A percentile compares a stretch with the other conserved stretches of the same genome.
Conservation (phyloP, 2,329 filamentous ascomycete genomes). For the Monilinia aucupariae region DNA sequence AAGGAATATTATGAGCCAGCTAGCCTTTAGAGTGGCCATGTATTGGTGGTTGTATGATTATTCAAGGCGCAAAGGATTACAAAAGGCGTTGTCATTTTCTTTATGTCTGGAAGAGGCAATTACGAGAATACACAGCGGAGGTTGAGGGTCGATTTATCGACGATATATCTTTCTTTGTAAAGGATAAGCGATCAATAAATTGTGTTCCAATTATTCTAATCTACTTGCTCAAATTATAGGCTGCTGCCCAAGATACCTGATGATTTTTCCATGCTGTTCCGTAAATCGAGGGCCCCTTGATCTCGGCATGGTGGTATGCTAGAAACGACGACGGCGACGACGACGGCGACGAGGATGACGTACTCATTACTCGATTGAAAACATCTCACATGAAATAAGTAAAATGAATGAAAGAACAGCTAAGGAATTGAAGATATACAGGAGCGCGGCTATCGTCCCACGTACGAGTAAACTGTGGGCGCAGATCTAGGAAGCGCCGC, state of each 20-base stretch:
- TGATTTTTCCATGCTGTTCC: too few species aligned
- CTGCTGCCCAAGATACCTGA: background rate
- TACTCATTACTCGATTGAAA: too few species aligned
- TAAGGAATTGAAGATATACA: background rate
- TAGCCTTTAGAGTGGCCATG: slow-evolving; percentile 11
- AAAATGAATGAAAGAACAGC: background rate
- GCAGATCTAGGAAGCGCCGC: background rate
- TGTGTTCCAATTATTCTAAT: background rate
- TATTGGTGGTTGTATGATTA: background rate
- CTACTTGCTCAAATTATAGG: background rate
- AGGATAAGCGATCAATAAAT: background rate
- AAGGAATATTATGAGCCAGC: slow-evolving; percentile 60
- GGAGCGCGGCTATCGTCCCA: background rate
- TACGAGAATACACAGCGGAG: background rate
- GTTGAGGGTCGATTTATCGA: background rate
- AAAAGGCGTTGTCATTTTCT: background rate
- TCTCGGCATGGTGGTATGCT: too few species aligned
- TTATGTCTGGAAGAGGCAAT: background rate
- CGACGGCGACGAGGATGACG: too few species aligned
- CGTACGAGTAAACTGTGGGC: background rate
- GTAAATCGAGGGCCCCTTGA: background rate
- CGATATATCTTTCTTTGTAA: background rate
- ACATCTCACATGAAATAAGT: too few species aligned
- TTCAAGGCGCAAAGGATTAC: slow-evolving; percentile 1
- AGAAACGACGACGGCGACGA: too few species aligned